These are phyloP conservation scores for Leccinum broughii DNA, from an alignment of 768 basidiomycete genomes.

Conservation along the genomic window DNA sequence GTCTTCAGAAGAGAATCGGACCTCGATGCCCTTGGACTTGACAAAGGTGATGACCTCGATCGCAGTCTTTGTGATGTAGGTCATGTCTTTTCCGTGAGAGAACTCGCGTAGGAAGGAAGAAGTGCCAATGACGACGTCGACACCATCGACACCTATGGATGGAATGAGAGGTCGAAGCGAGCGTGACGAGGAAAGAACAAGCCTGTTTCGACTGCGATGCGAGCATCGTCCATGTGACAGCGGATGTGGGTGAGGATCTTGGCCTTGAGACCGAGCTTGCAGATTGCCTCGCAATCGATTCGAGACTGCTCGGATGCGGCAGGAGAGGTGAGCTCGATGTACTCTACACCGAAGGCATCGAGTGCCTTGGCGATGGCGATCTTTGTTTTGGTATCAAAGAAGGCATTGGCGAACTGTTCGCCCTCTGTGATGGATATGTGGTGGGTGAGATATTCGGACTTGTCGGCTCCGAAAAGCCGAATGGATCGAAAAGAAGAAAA, in stretches of 20 bases:
- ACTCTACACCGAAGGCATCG: conserved; percentile 98
- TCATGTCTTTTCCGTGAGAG: conserved; percentile 99
- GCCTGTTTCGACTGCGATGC: conserved; percentile 98
- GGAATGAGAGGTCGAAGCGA: not conserved
- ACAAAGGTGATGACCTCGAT: conserved; percentile 99
- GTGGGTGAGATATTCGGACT: conserved; percentile 16
- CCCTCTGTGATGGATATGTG: conserved; percentile 61
- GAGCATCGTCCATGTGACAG: conserved; percentile 99
- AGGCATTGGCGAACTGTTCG: conserved; percentile 99
- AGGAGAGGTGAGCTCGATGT: conserved; percentile 98
- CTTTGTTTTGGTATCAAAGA: conserved; percentile 99
- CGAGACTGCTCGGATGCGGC: conserved; percentile 96
- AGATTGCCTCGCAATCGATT: conserved; percentile 94
- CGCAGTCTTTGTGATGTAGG: conserved; percentile 98
- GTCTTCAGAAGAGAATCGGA: conserved; percentile 99
- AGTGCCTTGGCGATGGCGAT: conserved; percentile 98
- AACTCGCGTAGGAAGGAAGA: conserved; percentile 99
- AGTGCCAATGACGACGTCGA: conserved; percentile 98
- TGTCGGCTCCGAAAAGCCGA: conserved; percentile 9
- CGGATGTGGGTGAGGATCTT: conserved; percentile 99
- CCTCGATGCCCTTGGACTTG: conserved; percentile 99
- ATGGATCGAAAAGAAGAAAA: not conserved
- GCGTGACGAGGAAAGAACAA: conserved; percentile 18
- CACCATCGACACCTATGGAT: conserved; percentile 87
- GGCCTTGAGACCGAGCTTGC: conserved; percentile 94